phyloP scores from a whole-genome alignment of 1,284 basidiomycete species.

The Puccinia polysora region DNA sequence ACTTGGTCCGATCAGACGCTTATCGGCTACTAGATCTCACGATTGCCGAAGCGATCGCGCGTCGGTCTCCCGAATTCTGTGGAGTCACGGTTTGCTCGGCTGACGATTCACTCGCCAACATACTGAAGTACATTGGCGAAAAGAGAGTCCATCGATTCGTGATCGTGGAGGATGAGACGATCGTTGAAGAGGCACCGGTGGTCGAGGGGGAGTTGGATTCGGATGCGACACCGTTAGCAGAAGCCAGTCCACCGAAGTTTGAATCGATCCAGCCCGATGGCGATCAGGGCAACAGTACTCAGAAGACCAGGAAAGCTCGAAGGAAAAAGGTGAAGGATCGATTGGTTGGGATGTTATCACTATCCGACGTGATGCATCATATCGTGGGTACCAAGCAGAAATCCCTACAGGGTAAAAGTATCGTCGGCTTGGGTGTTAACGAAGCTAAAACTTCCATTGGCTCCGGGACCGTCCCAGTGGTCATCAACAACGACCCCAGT shows the following conservation, averaged over 20 bases:
- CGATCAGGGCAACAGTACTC: no score
- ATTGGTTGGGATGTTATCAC: conserved; percentile 78
- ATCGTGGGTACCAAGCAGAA: conserved; percentile 60
- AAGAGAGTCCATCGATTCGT: conserved; percentile 88
- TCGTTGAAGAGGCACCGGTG: not conserved
- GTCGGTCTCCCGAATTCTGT: conserved; percentile 85
- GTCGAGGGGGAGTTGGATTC: conserved; percentile 9
- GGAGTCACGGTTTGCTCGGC: conserved; percentile 95
- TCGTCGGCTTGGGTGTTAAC: conserved; percentile 34
- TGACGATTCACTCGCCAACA: conserved; percentile 83
- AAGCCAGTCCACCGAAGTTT: conserved; percentile 12
- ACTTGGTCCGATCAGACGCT: conserved; percentile 74
- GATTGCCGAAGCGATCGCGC: conserved; percentile 86
- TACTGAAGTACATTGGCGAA: conserved; percentile 87
- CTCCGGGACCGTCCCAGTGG: not conserved
- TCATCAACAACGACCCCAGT: no score
- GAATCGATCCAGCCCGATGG: not conserved
- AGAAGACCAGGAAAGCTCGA: not conserved
- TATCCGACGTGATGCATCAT: conserved; percentile 84
- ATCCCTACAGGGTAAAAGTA: conserved; percentile 45
- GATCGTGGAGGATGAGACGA: conserved; percentile 61
- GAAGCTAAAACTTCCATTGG: conserved; percentile 1
- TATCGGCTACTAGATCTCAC: conserved; percentile 92
- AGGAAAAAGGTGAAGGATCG: conserved; percentile 61
- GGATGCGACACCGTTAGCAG: conserved; percentile 36